Evolutionary conservation across 176 grass and related monocot species (phyloP), one percentile per base, ranked within the genome.

Genomic region (Aegilops umbellulata): DNA sequence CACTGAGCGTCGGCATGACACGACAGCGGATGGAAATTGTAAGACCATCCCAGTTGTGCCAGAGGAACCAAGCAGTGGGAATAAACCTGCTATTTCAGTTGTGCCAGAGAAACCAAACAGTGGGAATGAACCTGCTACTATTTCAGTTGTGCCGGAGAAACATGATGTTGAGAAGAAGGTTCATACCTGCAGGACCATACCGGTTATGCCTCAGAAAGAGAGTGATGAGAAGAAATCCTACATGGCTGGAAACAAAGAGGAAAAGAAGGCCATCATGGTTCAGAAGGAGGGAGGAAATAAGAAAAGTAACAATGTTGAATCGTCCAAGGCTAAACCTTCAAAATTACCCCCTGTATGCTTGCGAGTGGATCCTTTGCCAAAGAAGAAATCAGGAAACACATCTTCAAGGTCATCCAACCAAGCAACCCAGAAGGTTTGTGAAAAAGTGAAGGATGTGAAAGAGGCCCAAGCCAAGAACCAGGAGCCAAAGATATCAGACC

Each of bases 261-360:
- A 72, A 82, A 84, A 83, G 60, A 89, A 86, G 51, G 32, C 44
- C 2, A 80, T 5, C 36, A 67, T 20, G 29, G n/a, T 16, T 88
- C 83, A 75, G 65, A 78, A 51, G 82, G 77, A 74, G 71, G 89
- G 79, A 66, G 87, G 76, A 68, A 88, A 76, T 66, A 75, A 36
- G 27, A 88, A 83, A 78, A 85, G 84, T 63, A 83, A 57, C 36
- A 80, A 64, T 34, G 76, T 31, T 38, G 74, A 72, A 70, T 60
- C 39, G 34, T 24, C 90, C n/a, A 53, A 26, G 53, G 41, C 47
- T 51, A 92, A 95, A 51, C 76, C 44, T 79, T 91, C 91, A 75
- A 98, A 94, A 68, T 49, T 98, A 70, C 91, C 91, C 36, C 96
- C 96, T 29, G 81, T 98, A 53, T 95, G 96, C 82, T 83, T 98